Evolutionary conservation across 768 basidiomycete genomes (phyloP).

Genomic region (Nidularia pulvinata): DNA sequence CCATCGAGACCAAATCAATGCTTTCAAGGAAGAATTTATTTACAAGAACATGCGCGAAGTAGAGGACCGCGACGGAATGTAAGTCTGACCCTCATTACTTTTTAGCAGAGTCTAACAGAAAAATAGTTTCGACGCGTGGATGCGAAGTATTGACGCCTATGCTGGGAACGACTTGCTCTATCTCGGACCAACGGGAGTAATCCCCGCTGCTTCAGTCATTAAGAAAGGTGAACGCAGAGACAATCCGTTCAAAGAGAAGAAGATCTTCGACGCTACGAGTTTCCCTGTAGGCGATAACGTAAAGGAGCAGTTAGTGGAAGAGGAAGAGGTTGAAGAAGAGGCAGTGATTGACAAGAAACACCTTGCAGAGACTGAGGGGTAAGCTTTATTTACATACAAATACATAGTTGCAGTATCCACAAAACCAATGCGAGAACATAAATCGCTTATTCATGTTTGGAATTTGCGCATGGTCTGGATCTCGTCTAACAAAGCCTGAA

Average conservation of each 20-base stretch:
- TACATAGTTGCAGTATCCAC: background rate
- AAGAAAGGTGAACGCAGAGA: conserved; percentile 54
- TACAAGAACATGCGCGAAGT: conserved; percentile 86
- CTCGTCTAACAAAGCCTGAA: conserved; percentile 82
- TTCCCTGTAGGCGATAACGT: conserved; percentile 32
- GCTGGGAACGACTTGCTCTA: conserved; percentile 78
- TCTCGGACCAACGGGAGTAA: conserved; percentile 73
- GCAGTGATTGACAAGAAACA: conserved; percentile 31
- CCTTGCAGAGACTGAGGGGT: conserved; percentile 57
- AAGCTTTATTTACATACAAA: no score
- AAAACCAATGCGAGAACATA: background rate
- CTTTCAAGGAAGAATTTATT: conserved; percentile 85
- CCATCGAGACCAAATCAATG: conserved; percentile 66
- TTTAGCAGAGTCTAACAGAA: background rate
- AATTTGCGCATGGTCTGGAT: conserved; percentile 92
- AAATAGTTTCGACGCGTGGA: conserved; percentile 86
- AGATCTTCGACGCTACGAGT: conserved; percentile 64
- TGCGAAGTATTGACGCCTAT: conserved; percentile 75
- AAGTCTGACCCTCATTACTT: conserved; percentile 20
- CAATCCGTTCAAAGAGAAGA: conserved; percentile 70
- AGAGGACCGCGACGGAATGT: conserved; percentile 81
- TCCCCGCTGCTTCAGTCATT: conserved; percentile 72
- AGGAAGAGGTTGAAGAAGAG: conserved; percentile 39
- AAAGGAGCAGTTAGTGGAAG: conserved; percentile 27
- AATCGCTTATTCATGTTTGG: conserved; percentile 55